These are phyloP conservation scores for Fusarium continuum DNA, from an alignment of 2,329 filamentous ascomycete species.

Conservation along the genomic window DNA sequence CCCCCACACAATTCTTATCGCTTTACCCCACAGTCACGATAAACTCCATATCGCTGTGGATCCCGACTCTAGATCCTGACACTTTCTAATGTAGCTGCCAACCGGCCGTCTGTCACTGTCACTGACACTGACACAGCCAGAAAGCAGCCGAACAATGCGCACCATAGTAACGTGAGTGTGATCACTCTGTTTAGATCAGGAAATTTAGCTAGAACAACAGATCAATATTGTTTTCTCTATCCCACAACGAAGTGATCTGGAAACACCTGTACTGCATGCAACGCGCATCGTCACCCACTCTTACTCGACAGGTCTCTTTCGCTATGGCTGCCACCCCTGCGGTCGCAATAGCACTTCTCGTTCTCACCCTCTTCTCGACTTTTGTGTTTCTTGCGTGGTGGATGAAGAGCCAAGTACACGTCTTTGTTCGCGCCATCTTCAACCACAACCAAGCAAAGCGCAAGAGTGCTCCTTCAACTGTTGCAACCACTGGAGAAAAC, in stretches of 20 bases:
- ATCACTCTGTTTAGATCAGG: background rate
- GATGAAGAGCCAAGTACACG: constrained; percentile 43
- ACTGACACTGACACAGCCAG: constrained; percentile 17
- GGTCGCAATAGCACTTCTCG: constrained; percentile 45
- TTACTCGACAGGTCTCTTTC: background rate
- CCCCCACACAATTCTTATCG: constrained; percentile 36
- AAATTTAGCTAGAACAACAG: background rate
- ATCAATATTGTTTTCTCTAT: background rate
- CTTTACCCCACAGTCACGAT: constrained; percentile 36
- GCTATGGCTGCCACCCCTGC: constrained; percentile 45
- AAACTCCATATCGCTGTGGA: constrained; percentile 27
- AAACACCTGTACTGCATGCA: background rate
- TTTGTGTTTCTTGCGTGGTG: constrained; percentile 45
- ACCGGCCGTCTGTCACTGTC: constrained; percentile 9
- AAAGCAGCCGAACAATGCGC: background rate
- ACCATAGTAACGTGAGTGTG: background rate
- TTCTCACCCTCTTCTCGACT: constrained; percentile 46
- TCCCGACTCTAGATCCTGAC: background rate
- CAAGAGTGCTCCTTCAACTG: constrained; percentile 5
- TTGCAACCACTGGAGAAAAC: constrained; percentile 13
- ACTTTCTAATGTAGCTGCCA: constrained; percentile 5
- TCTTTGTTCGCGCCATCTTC: constrained; percentile 45
- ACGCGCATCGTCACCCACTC: background rate
- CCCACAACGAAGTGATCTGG: background rate
- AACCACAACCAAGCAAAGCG: constrained; percentile 27